These are phyloP conservation scores for Penicillium subrubescens DNA, from an alignment of 495 filamentous ascomycete genomes.

Conservation along the genomic window DNA sequence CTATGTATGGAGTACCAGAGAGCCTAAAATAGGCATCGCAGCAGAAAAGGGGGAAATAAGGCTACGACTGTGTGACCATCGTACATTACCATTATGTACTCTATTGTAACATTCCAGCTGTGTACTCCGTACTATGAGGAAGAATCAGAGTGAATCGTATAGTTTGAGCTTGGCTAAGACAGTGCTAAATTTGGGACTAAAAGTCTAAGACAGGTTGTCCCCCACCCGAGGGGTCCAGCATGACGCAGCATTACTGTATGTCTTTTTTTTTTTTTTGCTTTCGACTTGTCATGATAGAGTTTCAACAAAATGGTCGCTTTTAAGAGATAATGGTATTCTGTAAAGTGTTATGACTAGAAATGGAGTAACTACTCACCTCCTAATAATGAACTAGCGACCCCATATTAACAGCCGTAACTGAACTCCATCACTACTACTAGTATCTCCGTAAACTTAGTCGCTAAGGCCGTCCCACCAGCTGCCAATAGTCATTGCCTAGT, in stretches of 20 bases:
- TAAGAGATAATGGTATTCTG: not conserved
- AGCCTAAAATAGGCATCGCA: not conserved
- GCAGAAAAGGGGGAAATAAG: not conserved
- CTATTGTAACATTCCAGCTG: not conserved
- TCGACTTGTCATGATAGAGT: not conserved
- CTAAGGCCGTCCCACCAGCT: not conserved
- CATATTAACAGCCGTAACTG: not conserved
- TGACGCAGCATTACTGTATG: slow-evolving; percentile 12
- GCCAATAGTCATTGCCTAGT: not conserved
- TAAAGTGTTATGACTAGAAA: not conserved
- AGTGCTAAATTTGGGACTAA: slow-evolving; percentile 16
- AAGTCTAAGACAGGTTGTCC: not conserved
- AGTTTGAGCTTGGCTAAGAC: slow-evolving; percentile 19
- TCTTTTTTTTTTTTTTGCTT: not conserved
- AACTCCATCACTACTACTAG: not conserved
- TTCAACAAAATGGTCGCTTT: not conserved
- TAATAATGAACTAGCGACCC: not conserved
- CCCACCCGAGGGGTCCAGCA: slow-evolving; percentile 11
- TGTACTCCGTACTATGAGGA: not conserved
- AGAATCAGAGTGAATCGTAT: not conserved
- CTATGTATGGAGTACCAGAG: not conserved
- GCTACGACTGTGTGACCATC: not conserved
- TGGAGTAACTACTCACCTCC: not conserved
- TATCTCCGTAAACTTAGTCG: not conserved
- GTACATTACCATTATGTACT: not conserved